Evolutionary conservation across 2,329 filamentous ascomycete genomes (phyloP).

Genomic region (Orbilia blumenaviensis): DNA sequence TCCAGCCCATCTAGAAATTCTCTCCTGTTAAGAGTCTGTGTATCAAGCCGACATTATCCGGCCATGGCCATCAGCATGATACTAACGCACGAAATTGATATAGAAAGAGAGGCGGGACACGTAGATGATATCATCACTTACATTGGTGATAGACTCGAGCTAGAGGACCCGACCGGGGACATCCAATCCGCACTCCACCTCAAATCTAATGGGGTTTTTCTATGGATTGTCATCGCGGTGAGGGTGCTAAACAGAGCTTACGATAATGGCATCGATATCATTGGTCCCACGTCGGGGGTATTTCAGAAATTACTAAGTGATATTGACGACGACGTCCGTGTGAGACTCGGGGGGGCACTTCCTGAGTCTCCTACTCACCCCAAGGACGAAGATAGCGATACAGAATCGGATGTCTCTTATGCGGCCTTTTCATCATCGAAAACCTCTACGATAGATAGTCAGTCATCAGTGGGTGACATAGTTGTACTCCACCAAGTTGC

Average conservation of each 20-base stretch:
- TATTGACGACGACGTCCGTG: constrained; percentile 34
- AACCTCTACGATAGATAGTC: no score
- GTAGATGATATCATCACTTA: constrained; percentile 57
- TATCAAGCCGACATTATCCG: constrained; percentile 59
- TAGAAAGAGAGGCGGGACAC: constrained; percentile 58
- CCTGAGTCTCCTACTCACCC: no score
- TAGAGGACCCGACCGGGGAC: not conserved
- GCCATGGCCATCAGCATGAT: constrained; percentile 58
- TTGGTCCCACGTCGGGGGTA: constrained; percentile 17
- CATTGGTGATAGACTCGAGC: not conserved
- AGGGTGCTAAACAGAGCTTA: constrained; percentile 52
- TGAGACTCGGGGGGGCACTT: no score
- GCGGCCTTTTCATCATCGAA: no score
- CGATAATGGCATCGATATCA: constrained; percentile 32
- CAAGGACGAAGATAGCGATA: no score
- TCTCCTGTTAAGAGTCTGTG: constrained; percentile 57
- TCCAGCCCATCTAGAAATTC: not conserved
- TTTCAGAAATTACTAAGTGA: constrained; percentile 32
- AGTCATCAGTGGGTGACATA: no score
- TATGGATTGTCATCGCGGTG: constrained; percentile 51
- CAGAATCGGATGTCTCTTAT: no score
- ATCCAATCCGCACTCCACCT: not conserved
- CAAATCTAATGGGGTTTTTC: constrained; percentile 24
- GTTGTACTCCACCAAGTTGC: no score
- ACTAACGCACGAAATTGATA: constrained; percentile 54